Conservation (phyloP, 352 stramenopile species). For the Globisporangium parvum region DNA sequence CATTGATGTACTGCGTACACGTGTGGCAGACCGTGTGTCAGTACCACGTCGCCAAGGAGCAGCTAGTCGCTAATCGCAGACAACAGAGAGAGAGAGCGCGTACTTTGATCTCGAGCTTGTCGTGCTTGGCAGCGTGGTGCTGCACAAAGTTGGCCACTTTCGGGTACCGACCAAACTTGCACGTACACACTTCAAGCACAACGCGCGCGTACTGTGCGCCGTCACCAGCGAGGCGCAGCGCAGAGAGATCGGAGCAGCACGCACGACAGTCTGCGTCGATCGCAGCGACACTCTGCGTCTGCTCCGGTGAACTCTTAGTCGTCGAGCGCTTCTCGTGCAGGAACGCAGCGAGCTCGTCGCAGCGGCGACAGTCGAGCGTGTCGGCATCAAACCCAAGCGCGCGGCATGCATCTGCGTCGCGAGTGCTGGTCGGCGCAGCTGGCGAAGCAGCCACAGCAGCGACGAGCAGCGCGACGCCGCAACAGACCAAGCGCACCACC, state of each 20-base stretch:
- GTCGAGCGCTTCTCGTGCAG: slow-evolving; percentile 14
- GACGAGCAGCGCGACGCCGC: too few relatives aligned
- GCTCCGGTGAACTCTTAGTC: slow-evolving; percentile 11
- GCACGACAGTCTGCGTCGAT: slow-evolving; percentile 23
- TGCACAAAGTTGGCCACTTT: slow-evolving; percentile 69
- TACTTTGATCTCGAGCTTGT: slow-evolving; percentile 42
- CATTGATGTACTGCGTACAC: slow-evolving; percentile 26
- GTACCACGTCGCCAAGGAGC: not conserved
- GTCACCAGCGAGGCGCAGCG: slow-evolving; percentile 25
- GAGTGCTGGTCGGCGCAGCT: not conserved
- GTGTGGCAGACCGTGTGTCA: too few relatives aligned
- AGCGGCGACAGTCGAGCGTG: slow-evolving; percentile 56
- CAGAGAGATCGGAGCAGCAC: slow-evolving; percentile 46
- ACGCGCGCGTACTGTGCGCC: slow-evolving; percentile 30
- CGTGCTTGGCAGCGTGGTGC: slow-evolving; percentile 33
- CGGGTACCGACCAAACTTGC: slow-evolving; percentile 50
- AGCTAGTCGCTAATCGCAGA: not conserved
- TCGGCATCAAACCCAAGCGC: slow-evolving; percentile 48
- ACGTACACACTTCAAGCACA: slow-evolving; percentile 47
- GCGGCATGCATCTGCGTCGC: slow-evolving; percentile 18
- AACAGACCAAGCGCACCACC: too few relatives aligned
- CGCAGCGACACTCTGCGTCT: not conserved
- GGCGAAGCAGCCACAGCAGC: too few relatives aligned
- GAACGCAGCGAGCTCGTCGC: slow-evolving; percentile 34
- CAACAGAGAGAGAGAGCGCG: not conserved